phyloP scores from a whole-genome alignment of 1,284 basidiomycete species.

The Amylostereum chailletii region DNA sequence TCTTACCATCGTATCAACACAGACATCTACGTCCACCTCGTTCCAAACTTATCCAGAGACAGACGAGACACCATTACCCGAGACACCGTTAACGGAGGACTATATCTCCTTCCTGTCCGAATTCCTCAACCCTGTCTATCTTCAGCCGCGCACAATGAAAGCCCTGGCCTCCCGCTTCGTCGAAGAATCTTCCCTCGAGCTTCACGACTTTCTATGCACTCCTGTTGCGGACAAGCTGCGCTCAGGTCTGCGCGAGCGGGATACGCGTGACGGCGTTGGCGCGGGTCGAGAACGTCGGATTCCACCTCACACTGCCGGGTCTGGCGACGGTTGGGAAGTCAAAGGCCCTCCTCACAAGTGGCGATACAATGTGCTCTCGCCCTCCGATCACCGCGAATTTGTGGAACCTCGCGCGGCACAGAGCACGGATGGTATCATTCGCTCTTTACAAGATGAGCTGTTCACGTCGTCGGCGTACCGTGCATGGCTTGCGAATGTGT shows the following conservation, averaged over 20 bases:
- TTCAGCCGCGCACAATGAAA: conserved; percentile 75
- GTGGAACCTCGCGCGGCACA: conserved; percentile 44
- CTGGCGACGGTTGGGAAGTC: conserved; percentile 57
- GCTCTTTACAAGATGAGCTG: conserved; percentile 62
- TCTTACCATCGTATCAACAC: background rate
- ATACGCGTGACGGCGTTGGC: conserved; percentile 63
- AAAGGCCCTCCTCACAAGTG: conserved; percentile 92
- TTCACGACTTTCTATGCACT: conserved; percentile 78
- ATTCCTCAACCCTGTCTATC: conserved; percentile 89
- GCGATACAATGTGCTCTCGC: conserved; percentile 71
- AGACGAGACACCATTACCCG: conserved; percentile 37
- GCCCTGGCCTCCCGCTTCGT: conserved; percentile 79
- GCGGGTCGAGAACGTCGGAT: conserved; percentile 39
- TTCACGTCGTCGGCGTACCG: conserved; percentile 85
- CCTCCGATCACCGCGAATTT: conserved; percentile 11
- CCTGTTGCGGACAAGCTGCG: conserved; percentile 65
- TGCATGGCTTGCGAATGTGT: conserved; percentile 81
- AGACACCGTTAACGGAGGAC: conserved; percentile 46
- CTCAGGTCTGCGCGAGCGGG: conserved; percentile 53
- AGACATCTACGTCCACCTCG: conserved; percentile 56
- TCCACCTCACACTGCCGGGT: conserved; percentile 57
- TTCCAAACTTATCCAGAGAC: conserved; percentile 49
- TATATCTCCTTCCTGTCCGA: conserved; percentile 66
- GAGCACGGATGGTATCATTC: conserved; percentile 48
- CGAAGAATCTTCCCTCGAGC: conserved; percentile 82